These are phyloP conservation scores for Coix lacrymajobi DNA, from an alignment of 176 grass and related monocot genomes.

Conservation along the genomic window DNA sequence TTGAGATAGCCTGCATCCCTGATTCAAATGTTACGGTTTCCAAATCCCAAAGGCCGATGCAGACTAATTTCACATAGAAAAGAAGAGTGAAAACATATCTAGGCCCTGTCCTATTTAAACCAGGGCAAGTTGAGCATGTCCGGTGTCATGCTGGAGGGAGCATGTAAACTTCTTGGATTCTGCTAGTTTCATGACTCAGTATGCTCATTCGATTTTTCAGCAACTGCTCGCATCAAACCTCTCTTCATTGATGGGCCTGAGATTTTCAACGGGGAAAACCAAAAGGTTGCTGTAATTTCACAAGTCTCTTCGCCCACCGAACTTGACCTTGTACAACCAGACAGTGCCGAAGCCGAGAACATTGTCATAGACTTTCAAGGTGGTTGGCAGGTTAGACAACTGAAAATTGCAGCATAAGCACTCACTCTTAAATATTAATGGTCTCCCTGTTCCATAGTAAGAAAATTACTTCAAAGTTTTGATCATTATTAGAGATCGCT, in stretches of 20 bases:
- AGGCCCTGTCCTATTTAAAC: background rate
- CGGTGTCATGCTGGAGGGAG: background rate
- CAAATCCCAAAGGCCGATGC: background rate
- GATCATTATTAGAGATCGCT: background rate
- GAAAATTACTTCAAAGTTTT: background rate
- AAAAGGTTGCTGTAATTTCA: conserved; percentile 54
- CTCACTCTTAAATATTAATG: background rate
- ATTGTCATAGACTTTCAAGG: conserved; percentile 62
- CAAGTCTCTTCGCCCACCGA: conserved; percentile 70
- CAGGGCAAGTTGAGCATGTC: background rate
- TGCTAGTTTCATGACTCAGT: background rate
- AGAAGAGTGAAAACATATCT: background rate
- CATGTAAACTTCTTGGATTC: background rate
- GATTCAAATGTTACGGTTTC: background rate
- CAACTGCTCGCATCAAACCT: conserved; percentile 68
- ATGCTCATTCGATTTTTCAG: conserved; percentile 30
- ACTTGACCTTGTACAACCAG: conserved; percentile 50
- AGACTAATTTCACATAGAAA: background rate
- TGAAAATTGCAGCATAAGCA: background rate
- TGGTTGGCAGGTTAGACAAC: conserved; percentile 76
- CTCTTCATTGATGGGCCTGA: conserved; percentile 62
- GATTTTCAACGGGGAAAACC: conserved; percentile 44
- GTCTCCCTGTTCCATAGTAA: background rate
- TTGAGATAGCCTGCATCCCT: background rate
- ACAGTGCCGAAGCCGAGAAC: conserved; percentile 47